Conservation (phyloP, 2,329 filamentous ascomycete species). For the Colletotrichum plurivorum region DNA sequence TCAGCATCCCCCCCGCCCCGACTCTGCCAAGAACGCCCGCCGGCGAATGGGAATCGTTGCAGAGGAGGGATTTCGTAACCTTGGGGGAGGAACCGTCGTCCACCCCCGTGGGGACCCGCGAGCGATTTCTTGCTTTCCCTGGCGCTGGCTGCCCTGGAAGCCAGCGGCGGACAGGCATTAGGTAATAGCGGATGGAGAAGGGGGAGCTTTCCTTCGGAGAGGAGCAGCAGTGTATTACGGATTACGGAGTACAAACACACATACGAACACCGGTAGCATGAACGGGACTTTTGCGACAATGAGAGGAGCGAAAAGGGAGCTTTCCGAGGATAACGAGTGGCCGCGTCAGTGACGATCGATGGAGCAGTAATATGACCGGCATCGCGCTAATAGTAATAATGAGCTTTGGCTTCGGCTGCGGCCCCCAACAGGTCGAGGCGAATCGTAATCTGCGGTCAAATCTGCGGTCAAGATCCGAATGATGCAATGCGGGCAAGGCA, state of each 20-base stretch:
- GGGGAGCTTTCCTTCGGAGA: neutral
- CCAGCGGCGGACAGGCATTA: neutral
- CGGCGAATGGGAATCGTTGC: conserved; percentile 16
- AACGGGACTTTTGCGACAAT: neutral
- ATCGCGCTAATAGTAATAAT: conserved; percentile 11
- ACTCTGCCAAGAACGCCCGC: conserved; percentile 27
- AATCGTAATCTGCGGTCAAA: conserved; percentile 30
- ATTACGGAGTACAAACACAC: neutral
- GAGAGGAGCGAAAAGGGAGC: too few relatives aligned
- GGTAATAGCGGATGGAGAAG: neutral
- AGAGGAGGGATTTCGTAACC: conserved; percentile 16
- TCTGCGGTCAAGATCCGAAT: conserved; percentile 30
- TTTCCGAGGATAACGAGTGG: neutral
- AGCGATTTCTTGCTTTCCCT: conserved; percentile 11
- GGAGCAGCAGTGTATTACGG: neutral
- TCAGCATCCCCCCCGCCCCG: conserved; percentile 14
- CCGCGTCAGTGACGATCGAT: conserved; percentile 28
- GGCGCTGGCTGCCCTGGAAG: neutral
- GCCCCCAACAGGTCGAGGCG: neutral
- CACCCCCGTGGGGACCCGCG: conserved; percentile 24
- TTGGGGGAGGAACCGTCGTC: neutral
- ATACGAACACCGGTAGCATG: neutral
- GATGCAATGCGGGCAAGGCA: neutral
- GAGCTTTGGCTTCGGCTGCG: neutral
- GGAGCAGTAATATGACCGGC: conserved; percentile 22